Conservation (phyloP, 225 moss, liverwort and hornwort genomes). For the Neckera pumila region DNA sequence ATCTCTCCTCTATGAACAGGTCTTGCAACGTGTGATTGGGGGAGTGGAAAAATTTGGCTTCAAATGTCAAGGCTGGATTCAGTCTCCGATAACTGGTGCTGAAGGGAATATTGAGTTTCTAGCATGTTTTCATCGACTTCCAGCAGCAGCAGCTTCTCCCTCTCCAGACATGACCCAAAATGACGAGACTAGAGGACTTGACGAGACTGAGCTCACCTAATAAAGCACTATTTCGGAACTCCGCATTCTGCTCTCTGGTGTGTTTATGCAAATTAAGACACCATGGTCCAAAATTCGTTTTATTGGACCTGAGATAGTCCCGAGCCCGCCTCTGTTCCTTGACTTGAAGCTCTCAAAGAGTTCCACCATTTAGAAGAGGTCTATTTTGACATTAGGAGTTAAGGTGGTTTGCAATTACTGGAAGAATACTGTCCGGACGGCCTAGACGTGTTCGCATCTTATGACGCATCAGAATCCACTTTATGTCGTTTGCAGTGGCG, state of each 20-base stretch:
- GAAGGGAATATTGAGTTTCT: conserved; percentile 59
- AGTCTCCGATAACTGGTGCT: conserved; percentile 59
- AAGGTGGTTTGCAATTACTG: conserved; percentile 15
- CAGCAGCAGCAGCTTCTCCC: background rate
- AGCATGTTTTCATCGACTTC: conserved; percentile 50
- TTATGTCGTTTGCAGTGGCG: background rate
- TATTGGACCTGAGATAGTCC: background rate
- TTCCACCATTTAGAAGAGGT: background rate
- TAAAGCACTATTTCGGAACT: background rate
- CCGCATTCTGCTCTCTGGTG: background rate
- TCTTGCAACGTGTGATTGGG: conserved; percentile 54
- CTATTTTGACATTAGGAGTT: conserved; percentile 14
- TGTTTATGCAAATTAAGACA: background rate
- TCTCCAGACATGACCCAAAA: background rate
- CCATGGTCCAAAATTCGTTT: background rate
- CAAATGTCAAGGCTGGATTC: conserved; percentile 78
- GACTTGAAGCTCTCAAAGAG: background rate
- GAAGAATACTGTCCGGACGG: conserved; percentile 21
- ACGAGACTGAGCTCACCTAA: background rate
- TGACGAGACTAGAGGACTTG: background rate
- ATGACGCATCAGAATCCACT: background rate
- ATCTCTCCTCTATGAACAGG: conserved; percentile 28
- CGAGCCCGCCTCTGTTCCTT: background rate
- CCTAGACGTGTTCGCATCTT: background rate
- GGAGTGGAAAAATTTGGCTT: conserved; percentile 77